Evolutionary conservation across 1,139 yeast genomes (phyloP), one percentile per base, ranked within the genome.

Genomic region (Blastobotrys malaysiensis): DNA sequence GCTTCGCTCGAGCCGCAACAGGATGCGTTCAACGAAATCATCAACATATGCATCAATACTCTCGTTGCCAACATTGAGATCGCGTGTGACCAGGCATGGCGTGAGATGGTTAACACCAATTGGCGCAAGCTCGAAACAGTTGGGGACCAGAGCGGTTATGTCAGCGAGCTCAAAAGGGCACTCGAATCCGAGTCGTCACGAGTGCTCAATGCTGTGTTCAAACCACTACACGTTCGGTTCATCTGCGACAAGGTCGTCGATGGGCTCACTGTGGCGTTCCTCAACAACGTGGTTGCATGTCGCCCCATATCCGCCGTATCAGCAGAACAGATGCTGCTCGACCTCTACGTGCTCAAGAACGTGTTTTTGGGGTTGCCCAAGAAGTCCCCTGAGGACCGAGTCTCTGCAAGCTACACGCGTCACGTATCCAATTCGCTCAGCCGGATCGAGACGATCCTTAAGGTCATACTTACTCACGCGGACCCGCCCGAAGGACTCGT

Each of bases 321-420:
- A 61, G 86, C 95, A 5, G 97, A 91, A 66, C 97, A 91, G 67
- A 76, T 93, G 65, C 72, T 86, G 43, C 72, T 86, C 39, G 99
- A 93, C 69, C 66, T 87, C 3, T 82, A 83, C 46, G 76, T 80
- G 9, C 69, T 93, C 62, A 86, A 86, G 63, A 75, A 75, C 31
- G 73, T 80, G 27, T 77, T 89, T 50, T 61, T 78, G 20, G 71
- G 69, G 20, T 72, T 88, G 51, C 89, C 89, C 1, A 43, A 58
- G 9, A 56, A 66, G 43, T 51, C 53, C 3, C 45, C 51, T 13
- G 45, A 62, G 36, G 55, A 61, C 4, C 62, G 59, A 18, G 58
- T 63, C 2, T 70, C 82, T 0, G 69, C 73, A 45, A 70, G 75
- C 19, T 83, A 79, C 63, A 68, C 73, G 5, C 77, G 79, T 45